Percentiles rank a stretch among this genome's conserved stretches.
Conservation (phyloP, 768 basidiomycete species). For the Podaxis sp. region DNA sequence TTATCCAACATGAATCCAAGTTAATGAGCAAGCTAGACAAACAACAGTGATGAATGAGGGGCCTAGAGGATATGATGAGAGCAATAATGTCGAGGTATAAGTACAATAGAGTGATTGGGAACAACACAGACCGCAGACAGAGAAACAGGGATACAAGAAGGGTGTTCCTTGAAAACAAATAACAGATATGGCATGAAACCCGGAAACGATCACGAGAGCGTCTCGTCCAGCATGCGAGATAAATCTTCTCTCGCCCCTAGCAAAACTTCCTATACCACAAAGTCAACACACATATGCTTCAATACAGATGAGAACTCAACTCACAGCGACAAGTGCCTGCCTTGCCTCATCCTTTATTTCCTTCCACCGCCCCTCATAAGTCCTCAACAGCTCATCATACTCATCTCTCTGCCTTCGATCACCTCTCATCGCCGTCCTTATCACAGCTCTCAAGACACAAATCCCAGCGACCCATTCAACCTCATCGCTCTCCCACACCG, state of each 20-base stretch:
- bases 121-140: neutral
- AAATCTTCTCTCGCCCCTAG: slow-evolving; percentile 10
- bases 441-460: slow-evolving; percentile 52
- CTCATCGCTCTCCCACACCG: slow-evolving; percentile 62
- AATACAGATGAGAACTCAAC: slow-evolving; percentile 14
- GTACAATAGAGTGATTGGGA: neutral
- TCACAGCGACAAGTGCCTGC: slow-evolving; percentile 55
- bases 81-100: slow-evolving; percentile 2
- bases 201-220: neutral
- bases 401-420: slow-evolving; percentile 44
- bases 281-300: neutral
- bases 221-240: slow-evolving; percentile 8
- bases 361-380: slow-evolving; percentile 65
- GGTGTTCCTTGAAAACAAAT: neutral
- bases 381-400: slow-evolving; percentile 50
- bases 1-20: neutral
- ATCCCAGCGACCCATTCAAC: slow-evolving; percentile 69
- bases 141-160: neutral
- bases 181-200: neutral
- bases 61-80: neutral
- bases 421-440: slow-evolving; percentile 47
- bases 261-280: slow-evolving; percentile 2
- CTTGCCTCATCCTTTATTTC: slow-evolving; percentile 66
- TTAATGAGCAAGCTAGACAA: neutral
- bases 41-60: neutral